phyloP scores from a whole-genome alignment of 1,284 basidiomycete genomes.

The Apiotrichum sp. region DNA sequence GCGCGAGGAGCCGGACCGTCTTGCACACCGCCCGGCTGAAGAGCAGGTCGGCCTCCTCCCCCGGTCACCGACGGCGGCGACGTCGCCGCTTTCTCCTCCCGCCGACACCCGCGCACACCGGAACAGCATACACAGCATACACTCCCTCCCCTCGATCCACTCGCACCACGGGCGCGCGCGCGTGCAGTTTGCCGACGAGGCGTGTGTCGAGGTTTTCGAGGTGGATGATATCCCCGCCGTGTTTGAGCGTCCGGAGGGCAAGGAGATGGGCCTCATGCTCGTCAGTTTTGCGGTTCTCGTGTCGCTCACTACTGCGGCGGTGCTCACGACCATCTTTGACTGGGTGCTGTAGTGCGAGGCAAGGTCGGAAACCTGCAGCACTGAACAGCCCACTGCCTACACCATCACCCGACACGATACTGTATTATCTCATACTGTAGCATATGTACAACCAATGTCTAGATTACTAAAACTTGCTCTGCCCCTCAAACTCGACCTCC shows the following conservation, averaged over 20 bases:
- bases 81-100: too few relatives aligned
- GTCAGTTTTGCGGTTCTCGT: conserved; percentile 23
- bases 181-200: conserved; percentile 10
- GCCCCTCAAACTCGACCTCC: conserved; percentile 42
- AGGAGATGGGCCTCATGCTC: conserved; percentile 28
- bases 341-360: conserved; percentile 29
- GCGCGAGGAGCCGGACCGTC: too few relatives aligned
- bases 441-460: too few relatives aligned
- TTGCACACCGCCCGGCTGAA: not conserved
- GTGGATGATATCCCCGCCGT: conserved; percentile 9
- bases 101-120: not conserved
- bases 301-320: conserved; percentile 30
- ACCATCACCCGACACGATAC: too few relatives aligned
- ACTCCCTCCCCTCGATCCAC: not conserved
- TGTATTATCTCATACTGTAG: too few relatives aligned
- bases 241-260: conserved; percentile 30
- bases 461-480: conserved; percentile 24
- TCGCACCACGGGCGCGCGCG: not conserved
- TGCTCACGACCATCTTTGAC: conserved; percentile 39
- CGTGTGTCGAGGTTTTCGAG: not conserved
- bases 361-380: too few relatives aligned
- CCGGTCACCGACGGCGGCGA: too few relatives aligned
- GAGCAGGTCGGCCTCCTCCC: too few relatives aligned
- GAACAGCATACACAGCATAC: not conserved
- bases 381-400: too few relatives aligned